Evolutionary conservation across 805 yeast genomes (phyloP).

Genomic region (Metschnikowia similis): DNA sequence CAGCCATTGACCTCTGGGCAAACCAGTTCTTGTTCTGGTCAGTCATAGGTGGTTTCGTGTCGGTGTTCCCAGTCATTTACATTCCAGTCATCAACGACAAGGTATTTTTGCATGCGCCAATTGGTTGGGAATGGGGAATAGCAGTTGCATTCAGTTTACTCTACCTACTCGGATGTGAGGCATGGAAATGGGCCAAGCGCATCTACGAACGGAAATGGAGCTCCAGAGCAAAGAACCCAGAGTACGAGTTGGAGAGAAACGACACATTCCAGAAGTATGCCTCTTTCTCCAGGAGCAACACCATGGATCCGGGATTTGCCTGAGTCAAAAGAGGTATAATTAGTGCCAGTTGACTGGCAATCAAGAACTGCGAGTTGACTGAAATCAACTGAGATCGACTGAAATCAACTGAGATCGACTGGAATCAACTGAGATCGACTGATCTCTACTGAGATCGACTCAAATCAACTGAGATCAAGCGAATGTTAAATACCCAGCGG

Average conservation of each 20-base stretch:
- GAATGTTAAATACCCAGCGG: neutral
- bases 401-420: too few relatives aligned
- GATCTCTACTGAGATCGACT: too few relatives aligned
- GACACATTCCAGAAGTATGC: slow-evolving; percentile 63
- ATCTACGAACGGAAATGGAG: slow-evolving; percentile 24
- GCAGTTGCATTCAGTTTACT: slow-evolving; percentile 29
- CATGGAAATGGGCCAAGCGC: slow-evolving; percentile 38
- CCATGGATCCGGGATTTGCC: slow-evolving; percentile 27
- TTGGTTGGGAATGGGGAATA: slow-evolving; percentile 39
- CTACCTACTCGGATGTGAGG: slow-evolving; percentile 33
- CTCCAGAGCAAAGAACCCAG: slow-evolving; percentile 49
- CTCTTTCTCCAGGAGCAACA: slow-evolving; percentile 51
- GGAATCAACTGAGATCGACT: too few relatives aligned
- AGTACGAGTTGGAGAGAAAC: slow-evolving; percentile 56
- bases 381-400: too few relatives aligned
- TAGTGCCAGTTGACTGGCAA: too few relatives aligned
- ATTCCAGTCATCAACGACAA: slow-evolving; percentile 38
- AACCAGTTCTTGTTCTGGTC: slow-evolving; percentile 39
- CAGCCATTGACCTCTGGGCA: slow-evolving; percentile 31
- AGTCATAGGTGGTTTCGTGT: slow-evolving; percentile 29
- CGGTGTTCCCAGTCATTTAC: slow-evolving; percentile 39
- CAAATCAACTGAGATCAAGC: neutral
- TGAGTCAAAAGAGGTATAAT: neutral
- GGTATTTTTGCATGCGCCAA: slow-evolving; percentile 36
- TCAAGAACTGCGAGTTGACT: too few relatives aligned